Evolutionary conservation across 805 yeast genomes (phyloP), one percentile per base, ranked within the genome.

Genomic region (Metschnikowia picachoensis): DNA sequence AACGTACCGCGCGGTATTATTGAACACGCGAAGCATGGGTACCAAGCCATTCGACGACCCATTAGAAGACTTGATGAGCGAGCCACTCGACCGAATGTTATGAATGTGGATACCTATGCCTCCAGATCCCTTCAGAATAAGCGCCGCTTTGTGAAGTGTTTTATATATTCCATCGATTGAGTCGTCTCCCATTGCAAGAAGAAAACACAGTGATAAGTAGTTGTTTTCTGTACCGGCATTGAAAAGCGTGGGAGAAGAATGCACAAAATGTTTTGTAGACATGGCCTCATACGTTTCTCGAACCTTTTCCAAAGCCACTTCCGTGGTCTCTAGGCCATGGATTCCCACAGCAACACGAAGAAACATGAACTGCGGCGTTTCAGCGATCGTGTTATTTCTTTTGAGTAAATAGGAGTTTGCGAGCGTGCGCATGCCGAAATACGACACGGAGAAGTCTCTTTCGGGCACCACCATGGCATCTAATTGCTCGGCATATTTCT

Each of bases 11-110:
- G 99, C 98, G 25, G 98, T 90, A 68, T 89, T 86, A 73, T 92
- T 92, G 72, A 83, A 92, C 9, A 92, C 98, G 57, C 96, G 81
- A 27, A 92, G 72, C 97, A 92, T 90, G n/a, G 99, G 99, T 35
- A 91, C 84, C 40, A 92, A 70, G 33, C 99, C 99, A 57, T 83
- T 88, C 2, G 97, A 89, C 10, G 87, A 81, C 44, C 98, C 99
- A 62, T 88, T 88, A 8, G 97, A 83, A 46, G 96, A 95, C 25
- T 95, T 85, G 55, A 92, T 90, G 64, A 84, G 83, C 1, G 96
- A 78, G 9, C 97, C 98, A 14, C 83, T 76, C 7, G 94, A 78
- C 60, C 98, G 80, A 45, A 92, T 85, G 69, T 91, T 87, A 62
- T 87, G 90, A 41, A 89, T 79, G 63, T 90, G 95, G 43, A 92